Percentiles rank a stretch among this genome's conserved stretches.
phyloP scores from a whole-genome alignment of 352 stramenopile species.

The Globisporangium radiosum region DNA sequence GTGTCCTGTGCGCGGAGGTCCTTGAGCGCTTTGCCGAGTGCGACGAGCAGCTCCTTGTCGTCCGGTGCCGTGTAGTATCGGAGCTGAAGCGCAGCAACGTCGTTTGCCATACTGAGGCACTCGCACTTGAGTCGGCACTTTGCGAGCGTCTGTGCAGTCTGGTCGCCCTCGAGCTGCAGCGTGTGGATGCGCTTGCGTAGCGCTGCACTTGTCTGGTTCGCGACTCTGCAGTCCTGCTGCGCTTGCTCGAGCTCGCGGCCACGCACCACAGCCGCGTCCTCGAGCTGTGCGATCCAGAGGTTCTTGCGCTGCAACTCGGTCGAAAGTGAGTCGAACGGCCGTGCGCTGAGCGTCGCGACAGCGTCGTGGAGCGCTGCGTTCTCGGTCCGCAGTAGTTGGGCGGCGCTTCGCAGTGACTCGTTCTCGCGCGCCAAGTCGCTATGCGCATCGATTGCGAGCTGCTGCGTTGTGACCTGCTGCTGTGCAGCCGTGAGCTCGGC shows the following conservation, averaged over 20 bases:
- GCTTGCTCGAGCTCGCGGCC: slow-evolving; percentile 13
- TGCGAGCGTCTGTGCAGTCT: slow-evolving; percentile 13
- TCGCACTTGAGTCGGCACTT: slow-evolving; percentile 21
- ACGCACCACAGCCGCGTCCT: slow-evolving; percentile 24
- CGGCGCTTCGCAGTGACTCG: slow-evolving; percentile 32
- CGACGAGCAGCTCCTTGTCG: slow-evolving; percentile 41
- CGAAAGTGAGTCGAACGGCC: slow-evolving; percentile 38
- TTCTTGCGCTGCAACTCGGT: slow-evolving; percentile 41
- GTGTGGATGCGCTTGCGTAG: slow-evolving; percentile 14
- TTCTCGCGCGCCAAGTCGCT: slow-evolving; percentile 25
- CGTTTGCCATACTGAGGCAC: slow-evolving; percentile 28
- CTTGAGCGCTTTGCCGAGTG: slow-evolving; percentile 43
- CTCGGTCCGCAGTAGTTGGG: slow-evolving; percentile 48
- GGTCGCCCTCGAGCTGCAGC: slow-evolving; percentile 14
- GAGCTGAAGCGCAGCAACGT: slow-evolving; percentile 48
- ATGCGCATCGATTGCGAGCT: slow-evolving; percentile 27
- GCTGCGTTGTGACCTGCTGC: slow-evolving; percentile 31
- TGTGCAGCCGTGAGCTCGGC: slow-evolving; percentile 35
- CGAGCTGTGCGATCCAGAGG: slow-evolving; percentile 38
- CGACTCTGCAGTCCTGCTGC: slow-evolving; percentile 19
- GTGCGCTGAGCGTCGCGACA: slow-evolving; percentile 34
- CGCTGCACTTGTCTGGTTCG: slow-evolving; percentile 16
- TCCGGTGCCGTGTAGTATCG: slow-evolving; percentile 37
- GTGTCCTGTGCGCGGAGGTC: slow-evolving; percentile 28
- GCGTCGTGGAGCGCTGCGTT: slow-evolving; percentile 45